Conservation (phyloP, 495 filamentous ascomycete genomes). For the Podospora anserina region DNA sequence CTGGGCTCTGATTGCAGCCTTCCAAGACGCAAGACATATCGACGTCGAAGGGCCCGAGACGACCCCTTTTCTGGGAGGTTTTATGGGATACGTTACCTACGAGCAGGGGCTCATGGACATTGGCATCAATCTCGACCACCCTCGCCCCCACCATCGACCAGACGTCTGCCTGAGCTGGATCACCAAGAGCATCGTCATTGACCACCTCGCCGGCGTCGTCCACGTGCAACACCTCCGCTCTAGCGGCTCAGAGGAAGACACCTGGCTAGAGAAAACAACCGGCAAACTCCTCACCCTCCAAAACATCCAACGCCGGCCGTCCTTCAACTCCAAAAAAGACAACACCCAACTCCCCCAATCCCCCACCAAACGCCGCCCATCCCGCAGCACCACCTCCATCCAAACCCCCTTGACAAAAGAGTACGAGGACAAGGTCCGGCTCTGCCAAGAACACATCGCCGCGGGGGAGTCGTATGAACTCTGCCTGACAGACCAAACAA, state of each 20-base stretch:
- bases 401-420: conserved; percentile 50
- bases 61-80: conserved; percentile 79
- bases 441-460: conserved; percentile 68
- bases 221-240: conserved; percentile 62
- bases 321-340: conserved; percentile 7
- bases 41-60: conserved; percentile 21
- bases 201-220: conserved; percentile 59
- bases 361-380: conserved; percentile 21
- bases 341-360: not conserved
- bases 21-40: conserved; percentile 52
- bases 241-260: conserved; percentile 32
- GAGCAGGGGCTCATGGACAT: conserved; percentile 73
- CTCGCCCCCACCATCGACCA: conserved; percentile 49
- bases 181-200: conserved; percentile 74
- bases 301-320: conserved; percentile 5
- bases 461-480: conserved; percentile 90
- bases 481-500: conserved; percentile 76
- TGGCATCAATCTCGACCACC: conserved; percentile 38
- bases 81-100: conserved; percentile 88
- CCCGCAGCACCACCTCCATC: conserved; percentile 25
- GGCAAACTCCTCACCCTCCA: conserved; percentile 31
- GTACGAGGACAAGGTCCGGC: conserved; percentile 62
- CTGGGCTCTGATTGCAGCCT: conserved; percentile 55
- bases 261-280: conserved; percentile 35
- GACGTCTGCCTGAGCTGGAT: conserved; percentile 78